Evolutionary conservation across 768 basidiomycete species (phyloP).

Genomic region (Trametes cingulata): DNA sequence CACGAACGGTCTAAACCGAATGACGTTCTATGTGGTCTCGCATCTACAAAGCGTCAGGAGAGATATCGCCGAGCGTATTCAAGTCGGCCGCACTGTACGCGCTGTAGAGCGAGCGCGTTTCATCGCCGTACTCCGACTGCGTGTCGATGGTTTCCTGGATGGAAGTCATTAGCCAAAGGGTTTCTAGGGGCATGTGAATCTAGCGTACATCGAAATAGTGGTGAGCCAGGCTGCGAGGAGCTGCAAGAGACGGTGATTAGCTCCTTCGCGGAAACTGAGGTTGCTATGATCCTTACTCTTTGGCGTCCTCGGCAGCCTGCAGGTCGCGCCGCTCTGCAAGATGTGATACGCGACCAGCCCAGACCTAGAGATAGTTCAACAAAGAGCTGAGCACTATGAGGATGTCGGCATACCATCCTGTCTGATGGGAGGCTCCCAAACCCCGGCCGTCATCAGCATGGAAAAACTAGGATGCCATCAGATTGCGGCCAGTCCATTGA

Average conservation of each 20-base stretch:
- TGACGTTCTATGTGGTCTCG: not conserved
- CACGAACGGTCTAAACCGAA: not conserved
- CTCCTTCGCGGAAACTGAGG: not conserved
- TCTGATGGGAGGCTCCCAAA: conserved; percentile 96
- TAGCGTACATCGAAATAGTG: conserved; percentile 91
- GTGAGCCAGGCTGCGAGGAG: conserved; percentile 80
- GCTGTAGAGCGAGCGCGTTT: conserved; percentile 61
- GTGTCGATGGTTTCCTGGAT: conserved; percentile 71
- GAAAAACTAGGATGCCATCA: conserved; percentile 69
- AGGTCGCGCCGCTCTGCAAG: conserved; percentile 84
- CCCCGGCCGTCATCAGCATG: conserved; percentile 92
- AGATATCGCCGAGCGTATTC: conserved; percentile 65
- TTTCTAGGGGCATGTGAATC: conserved; percentile 1
- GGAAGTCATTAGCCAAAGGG: not conserved
- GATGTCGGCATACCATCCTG: conserved; percentile 74
- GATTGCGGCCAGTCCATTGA: not conserved
- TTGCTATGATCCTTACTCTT: conserved; percentile 60
- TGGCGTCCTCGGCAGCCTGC: conserved; percentile 91
- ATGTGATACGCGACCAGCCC: conserved; percentile 91
- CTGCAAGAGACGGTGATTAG: conserved; percentile 40
- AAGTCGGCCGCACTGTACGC: conserved; percentile 56
- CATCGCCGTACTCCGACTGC: conserved; percentile 74
- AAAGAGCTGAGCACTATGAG: not conserved
- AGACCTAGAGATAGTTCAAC: conserved; percentile 55
- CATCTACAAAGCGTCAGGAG: conserved; percentile 54